Conservation (phyloP, 2,329 filamentous ascomycete species). For the Chaetomiaceae sp. region DNA sequence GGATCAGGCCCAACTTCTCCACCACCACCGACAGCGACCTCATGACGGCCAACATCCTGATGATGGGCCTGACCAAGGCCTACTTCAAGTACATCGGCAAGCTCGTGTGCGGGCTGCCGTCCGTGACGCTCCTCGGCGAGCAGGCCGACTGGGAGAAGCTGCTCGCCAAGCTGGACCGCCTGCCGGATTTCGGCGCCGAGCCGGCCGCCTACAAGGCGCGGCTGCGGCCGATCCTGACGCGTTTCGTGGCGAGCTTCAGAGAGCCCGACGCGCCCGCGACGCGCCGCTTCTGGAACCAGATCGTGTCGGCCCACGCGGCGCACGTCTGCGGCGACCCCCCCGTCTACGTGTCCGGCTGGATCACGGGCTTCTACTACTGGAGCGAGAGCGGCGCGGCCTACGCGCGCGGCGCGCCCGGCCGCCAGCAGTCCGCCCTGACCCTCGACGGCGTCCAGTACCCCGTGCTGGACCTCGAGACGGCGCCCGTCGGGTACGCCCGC, state of each 20-base stretch:
- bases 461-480: conserved; percentile 2
- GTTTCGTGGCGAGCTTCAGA: conserved; percentile 43
- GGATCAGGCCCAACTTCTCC: conserved; percentile 41
- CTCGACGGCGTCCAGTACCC: conserved; percentile 29
- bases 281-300: conserved; percentile 41
- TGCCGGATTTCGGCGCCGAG: conserved; percentile 42
- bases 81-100: conserved; percentile 36
- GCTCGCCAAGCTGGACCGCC: conserved; percentile 38
- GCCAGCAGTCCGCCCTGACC: conserved; percentile 15
- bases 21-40: conserved; percentile 37
- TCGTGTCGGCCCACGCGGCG: conserved; percentile 34
- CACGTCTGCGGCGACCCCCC: conserved; percentile 32
- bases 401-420: background rate
- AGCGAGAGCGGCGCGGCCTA: conserved; percentile 32
- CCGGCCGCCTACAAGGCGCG: conserved; percentile 35
- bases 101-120: conserved; percentile 40
- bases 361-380: conserved; percentile 46
- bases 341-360: conserved; percentile 44
- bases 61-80: conserved; percentile 42
- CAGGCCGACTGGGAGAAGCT: conserved; percentile 39
- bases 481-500: conserved; percentile 37
- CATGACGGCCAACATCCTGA: conserved; percentile 39
- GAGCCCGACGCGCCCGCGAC: conserved; percentile 32
- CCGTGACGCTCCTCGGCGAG: conserved; percentile 38
- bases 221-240: conserved; percentile 41